A percentile compares a stretch with the other conserved stretches of the same genome.
Evolutionary conservation across 1,284 basidiomycete species (phyloP).

Genomic region (Ustanciosporium gigantosporum): DNA sequence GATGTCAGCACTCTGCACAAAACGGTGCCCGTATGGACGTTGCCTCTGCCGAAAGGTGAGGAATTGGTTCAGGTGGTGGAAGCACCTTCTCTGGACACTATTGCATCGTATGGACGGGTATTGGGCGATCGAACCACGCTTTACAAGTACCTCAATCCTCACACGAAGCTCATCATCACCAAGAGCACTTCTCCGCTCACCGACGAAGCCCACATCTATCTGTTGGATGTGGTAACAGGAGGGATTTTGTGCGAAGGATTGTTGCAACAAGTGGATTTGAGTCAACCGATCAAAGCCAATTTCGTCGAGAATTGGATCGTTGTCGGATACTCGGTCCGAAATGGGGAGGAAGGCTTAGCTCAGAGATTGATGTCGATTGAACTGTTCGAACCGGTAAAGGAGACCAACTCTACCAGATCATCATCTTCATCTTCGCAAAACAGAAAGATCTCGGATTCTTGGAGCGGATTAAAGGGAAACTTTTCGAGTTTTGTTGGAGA

Average conservation of each 20-base stretch:
- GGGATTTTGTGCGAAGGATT: slow-evolving; percentile 66
- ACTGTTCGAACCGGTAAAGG: slow-evolving; percentile 70
- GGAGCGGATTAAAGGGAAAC: slow-evolving; percentile 23
- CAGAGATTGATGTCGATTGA: slow-evolving; percentile 70
- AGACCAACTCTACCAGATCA: neutral
- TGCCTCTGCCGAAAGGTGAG: slow-evolving; percentile 37
- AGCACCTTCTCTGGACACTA: slow-evolving; percentile 7
- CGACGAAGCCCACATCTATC: slow-evolving; percentile 68
- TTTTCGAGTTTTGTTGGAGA: slow-evolving; percentile 38
- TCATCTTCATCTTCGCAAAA: slow-evolving; percentile 25
- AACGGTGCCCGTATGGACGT: slow-evolving; percentile 39
- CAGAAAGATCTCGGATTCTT: slow-evolving; percentile 13
- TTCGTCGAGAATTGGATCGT: slow-evolving; percentile 92
- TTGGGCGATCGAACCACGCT: slow-evolving; percentile 83
- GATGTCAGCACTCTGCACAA: slow-evolving; percentile 23
- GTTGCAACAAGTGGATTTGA: slow-evolving; percentile 53
- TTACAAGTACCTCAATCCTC: slow-evolving; percentile 92
- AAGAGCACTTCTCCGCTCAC: slow-evolving; percentile 57
- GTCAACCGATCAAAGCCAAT: slow-evolving; percentile 67
- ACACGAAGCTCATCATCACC: slow-evolving; percentile 73
- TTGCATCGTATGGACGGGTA: slow-evolving; percentile 69
- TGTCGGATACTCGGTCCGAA: slow-evolving; percentile 70
- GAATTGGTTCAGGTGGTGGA: slow-evolving; percentile 31
- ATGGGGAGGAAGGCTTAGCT: slow-evolving; percentile 64
- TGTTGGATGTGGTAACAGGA: slow-evolving; percentile 80